Evolutionary conservation across 116 monocot species (phyloP), one percentile per base, ranked within the genome.

Genomic region (Dioscorea cayenensis): DNA sequence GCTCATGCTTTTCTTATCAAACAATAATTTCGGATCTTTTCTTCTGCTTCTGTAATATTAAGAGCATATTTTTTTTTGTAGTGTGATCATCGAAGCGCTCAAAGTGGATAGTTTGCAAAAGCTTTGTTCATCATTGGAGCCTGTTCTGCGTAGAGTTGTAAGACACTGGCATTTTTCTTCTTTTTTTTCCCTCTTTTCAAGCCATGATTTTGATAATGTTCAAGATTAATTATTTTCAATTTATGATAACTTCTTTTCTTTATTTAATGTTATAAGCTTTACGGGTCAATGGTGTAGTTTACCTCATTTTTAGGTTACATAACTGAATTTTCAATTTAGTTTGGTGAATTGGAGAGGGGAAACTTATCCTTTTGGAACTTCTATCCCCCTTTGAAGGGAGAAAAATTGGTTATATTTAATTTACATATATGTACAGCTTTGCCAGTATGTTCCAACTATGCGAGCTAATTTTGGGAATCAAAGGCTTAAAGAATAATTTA

Each of bases 131-230:
- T 94, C 94, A 51, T 62, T 94, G 80, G 94, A 94, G 72, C 94
- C 94, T 21, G 73, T 94, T 63, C 90, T 94, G 72, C 90, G 88
- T 50, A 86, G 86, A 94, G 88, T 90, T 72, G 94, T 94, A 86
- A 82, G 90, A 51, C 63, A 14, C 36, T 28, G 7, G 13, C 17
- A 4, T 61, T 69, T 69, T 69, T 22, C 8, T 51, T 27, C 52
- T 63, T 6, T 51, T 27, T 69, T 63, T 6, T 6, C 25, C 27
- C 21, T 4, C 20, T 63, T 19, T 63, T 21, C 5, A 63, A 63
- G 25, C 25, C 63, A 23, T 63, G 16, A 52, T 14, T 13, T 52
- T 14, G 52, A 52, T 52, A 0, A 0, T 5, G 3, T 52, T 13
- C 3, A 52, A 13, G 52, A 3, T 25, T n/a, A 61, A 61, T 22